A percentile compares a stretch with the other conserved stretches of the same genome.
Conservation (phyloP, 768 basidiomycete genomes). For the Pholiota molesta region DNA sequence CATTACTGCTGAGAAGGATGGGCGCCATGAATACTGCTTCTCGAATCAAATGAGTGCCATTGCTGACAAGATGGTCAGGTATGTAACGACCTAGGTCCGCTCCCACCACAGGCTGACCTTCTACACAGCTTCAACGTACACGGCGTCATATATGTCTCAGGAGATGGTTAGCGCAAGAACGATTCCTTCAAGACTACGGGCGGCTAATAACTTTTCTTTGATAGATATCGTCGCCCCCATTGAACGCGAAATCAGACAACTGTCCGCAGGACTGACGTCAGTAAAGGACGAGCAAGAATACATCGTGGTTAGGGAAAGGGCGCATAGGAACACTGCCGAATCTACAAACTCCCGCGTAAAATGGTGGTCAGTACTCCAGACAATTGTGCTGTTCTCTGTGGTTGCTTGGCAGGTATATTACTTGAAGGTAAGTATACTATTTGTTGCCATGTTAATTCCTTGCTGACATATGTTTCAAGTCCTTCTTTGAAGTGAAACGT, state of each 20-base stretch:
- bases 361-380: constrained; percentile 97
- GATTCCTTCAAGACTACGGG: constrained; percentile 2
- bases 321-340: constrained; percentile 93
- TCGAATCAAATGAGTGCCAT: constrained; percentile 98
- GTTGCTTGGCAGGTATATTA: constrained; percentile 99
- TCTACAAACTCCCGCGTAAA: constrained; percentile 94
- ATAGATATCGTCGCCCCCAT: constrained; percentile 90
- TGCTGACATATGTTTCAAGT: constrained; percentile 57
- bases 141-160: constrained; percentile 91
- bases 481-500: constrained; percentile 34
- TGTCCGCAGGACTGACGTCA: constrained; percentile 78
- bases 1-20: constrained; percentile 86
- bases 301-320: constrained; percentile 90
- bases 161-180: constrained; percentile 66
- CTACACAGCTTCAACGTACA: constrained; percentile 91
- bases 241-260: constrained; percentile 89
- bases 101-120: constrained; percentile 4
- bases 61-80: constrained; percentile 95
- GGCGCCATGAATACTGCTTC: constrained; percentile 95
- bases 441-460: constrained; percentile 60
- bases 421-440: constrained; percentile 63
- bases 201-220: neutral
- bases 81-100: constrained; percentile 22
- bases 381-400: constrained; percentile 82
- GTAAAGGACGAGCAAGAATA: constrained; percentile 99